phyloP scores from a whole-genome alignment of 768 basidiomycete species.

The Boletus eberwhitei region DNA sequence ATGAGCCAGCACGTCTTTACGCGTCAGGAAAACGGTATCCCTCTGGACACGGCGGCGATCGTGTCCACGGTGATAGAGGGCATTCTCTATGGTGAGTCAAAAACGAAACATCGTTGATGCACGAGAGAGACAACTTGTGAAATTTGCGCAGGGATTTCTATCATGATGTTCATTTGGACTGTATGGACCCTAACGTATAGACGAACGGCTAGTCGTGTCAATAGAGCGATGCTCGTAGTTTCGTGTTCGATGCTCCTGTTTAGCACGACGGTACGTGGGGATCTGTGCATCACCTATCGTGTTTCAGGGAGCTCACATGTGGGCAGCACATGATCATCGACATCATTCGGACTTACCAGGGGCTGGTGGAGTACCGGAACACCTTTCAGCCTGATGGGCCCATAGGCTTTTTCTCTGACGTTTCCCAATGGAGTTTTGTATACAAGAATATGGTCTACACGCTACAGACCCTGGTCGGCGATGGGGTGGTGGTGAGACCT shows the following conservation, averaged over 20 bases:
- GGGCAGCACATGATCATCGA: conserved; percentile 17
- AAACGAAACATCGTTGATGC: background rate
- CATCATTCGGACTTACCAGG: conserved; percentile 18
- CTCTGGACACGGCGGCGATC: conserved; percentile 21
- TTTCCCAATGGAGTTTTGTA: conserved; percentile 26
- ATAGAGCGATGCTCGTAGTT: conserved; percentile 13
- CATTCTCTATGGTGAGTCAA: background rate
- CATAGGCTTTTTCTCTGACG: conserved; percentile 22
- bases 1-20: background rate
- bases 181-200: conserved; percentile 19
- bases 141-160: conserved; percentile 23
- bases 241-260: conserved; percentile 20
- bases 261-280: conserved; percentile 16
- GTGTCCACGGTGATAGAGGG: conserved; percentile 13
- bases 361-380: conserved; percentile 20
- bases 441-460: conserved; percentile 22
- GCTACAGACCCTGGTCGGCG: conserved; percentile 23
- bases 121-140: background rate
- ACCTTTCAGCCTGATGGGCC: conserved; percentile 15
- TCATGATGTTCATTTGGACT: conserved; percentile 30
- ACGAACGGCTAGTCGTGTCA: background rate
- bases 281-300: background rate
- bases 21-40: conserved; percentile 1
- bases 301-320: too few species aligned
- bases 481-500: conserved; percentile 19